phyloP scores from a whole-genome alignment of 306 rosid species.

The Pyrus communis region DNA sequence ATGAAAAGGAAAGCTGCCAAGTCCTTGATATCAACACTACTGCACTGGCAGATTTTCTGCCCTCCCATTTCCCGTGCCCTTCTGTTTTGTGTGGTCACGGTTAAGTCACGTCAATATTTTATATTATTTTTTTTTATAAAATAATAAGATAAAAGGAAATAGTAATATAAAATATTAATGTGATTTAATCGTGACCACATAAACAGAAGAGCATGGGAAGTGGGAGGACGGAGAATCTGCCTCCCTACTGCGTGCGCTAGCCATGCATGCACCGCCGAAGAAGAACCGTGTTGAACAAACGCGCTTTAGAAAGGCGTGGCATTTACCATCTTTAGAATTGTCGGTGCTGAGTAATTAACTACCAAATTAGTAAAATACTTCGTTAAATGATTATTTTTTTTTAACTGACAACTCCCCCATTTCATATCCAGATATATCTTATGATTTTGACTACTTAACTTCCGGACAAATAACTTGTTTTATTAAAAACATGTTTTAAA shows the following conservation, averaged over 20 bases:
- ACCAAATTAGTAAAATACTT: neutral
- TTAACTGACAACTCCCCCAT: no score
- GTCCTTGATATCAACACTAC: neutral
- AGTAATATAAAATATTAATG: no score
- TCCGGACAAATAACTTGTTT: neutral
- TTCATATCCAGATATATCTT: neutral
- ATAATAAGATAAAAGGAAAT: no score
- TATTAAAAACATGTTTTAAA: neutral
- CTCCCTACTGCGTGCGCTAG: neutral
- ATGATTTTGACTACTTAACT: neutral
- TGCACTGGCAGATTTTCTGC: neutral
- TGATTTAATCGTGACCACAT: rapidly evolving
- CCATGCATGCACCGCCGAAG: neutral
- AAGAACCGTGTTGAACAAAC: neutral
- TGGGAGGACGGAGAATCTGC: no score
- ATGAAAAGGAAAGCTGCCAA: neutral
- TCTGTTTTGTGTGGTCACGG: no score
- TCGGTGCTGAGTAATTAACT: neutral
- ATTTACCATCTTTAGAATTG: neutral
- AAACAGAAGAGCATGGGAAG: rapidly evolving
- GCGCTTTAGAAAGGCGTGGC: neutral
- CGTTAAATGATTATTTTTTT: neutral
- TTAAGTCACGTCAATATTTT: no score
- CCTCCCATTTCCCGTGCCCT: no score
- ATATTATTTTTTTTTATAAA: no score